A percentile compares a stretch with the other conserved stretches of the same genome.
These are phyloP conservation scores for Fusarium abutilonis DNA, from an alignment of 2,329 filamentous ascomycete genomes.

Conservation along the genomic window DNA sequence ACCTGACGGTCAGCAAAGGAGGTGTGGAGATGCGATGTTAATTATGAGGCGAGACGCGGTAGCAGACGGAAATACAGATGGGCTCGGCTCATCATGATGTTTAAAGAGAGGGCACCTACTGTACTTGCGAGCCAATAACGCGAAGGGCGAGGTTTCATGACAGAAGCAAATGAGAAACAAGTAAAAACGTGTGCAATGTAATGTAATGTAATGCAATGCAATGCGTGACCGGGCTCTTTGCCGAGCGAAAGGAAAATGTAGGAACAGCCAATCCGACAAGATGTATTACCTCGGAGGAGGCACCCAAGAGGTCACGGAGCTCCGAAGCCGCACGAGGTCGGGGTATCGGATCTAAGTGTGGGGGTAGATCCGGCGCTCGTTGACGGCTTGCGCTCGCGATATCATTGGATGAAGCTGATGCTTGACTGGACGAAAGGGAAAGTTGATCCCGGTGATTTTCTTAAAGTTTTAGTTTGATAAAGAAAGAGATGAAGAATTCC, in stretches of 20 bases:
- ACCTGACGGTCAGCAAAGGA: slow-evolving; percentile 78
- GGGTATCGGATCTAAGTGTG: slow-evolving; percentile 44
- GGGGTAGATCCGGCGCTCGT: slow-evolving; percentile 25
- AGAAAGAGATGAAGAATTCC: slow-evolving; percentile 3
- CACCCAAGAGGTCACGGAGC: slow-evolving; percentile 37
- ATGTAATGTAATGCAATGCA: slow-evolving; percentile 8
- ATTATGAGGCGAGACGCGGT: slow-evolving; percentile 6
- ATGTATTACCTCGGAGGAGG: slow-evolving; percentile 28
- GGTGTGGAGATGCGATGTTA: slow-evolving; percentile 72
- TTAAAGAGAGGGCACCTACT: neutral
- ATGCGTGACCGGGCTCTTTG: slow-evolving; percentile 20
- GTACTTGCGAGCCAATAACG: slow-evolving; percentile 21
- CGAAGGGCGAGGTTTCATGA: slow-evolving; percentile 7
- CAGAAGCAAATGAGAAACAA: slow-evolving; percentile 12
- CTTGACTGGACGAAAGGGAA: slow-evolving; percentile 14
- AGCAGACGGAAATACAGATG: slow-evolving; percentile 12
- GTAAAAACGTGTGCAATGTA: neutral
- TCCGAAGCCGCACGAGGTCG: slow-evolving; percentile 42
- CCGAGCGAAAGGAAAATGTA: slow-evolving; percentile 30
- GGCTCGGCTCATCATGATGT: slow-evolving; percentile 16
- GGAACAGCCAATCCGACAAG: slow-evolving; percentile 16
- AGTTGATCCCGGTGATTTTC: slow-evolving; percentile 19
- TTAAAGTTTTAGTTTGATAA: neutral
- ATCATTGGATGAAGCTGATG: slow-evolving; percentile 18
- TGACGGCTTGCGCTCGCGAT: slow-evolving; percentile 23